phyloP scores from a whole-genome alignment of 1,284 basidiomycete genomes.

The Agroathelia rolfsii region DNA sequence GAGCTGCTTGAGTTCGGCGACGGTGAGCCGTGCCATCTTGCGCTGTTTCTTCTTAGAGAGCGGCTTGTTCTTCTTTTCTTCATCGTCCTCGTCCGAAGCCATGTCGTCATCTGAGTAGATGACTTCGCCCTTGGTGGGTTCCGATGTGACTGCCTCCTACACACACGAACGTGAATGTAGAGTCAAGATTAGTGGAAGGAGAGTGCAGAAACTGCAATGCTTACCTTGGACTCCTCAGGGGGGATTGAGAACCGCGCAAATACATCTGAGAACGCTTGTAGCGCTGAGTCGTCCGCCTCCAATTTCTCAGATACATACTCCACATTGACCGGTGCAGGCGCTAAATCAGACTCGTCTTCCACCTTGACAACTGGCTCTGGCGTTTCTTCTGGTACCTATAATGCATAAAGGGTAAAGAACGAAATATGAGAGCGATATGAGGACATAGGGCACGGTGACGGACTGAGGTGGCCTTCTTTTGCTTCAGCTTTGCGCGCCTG shows the following conservation, averaged over 20 bases:
- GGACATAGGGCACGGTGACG: conserved; percentile 26
- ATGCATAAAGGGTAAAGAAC: conserved; percentile 9
- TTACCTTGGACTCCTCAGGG: conserved; percentile 50
- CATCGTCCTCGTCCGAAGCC: conserved; percentile 60
- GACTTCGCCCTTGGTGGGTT: conserved; percentile 69
- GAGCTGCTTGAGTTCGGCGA: conserved; percentile 94
- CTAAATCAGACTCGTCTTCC: conserved; percentile 24
- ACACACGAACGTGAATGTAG: too few relatives aligned
- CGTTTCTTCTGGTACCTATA: conserved; percentile 15
- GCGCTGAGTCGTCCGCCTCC: conserved; percentile 61
- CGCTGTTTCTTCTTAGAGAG: conserved; percentile 88
- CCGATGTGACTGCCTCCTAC: conserved; percentile 30
- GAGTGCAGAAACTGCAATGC: conserved; percentile 20
- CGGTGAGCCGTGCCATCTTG: conserved; percentile 78
- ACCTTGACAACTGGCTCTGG: conserved; percentile 26
- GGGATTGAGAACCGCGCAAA: conserved; percentile 80
- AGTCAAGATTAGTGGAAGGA: conserved; percentile 4
- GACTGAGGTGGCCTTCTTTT: conserved; percentile 14
- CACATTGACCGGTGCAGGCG: conserved; percentile 38
- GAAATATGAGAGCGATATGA: conserved; percentile 5
- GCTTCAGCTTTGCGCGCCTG: conserved; percentile 16
- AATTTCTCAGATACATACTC: conserved; percentile 81
- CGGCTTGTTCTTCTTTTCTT: conserved; percentile 52
- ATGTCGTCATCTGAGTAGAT: conserved; percentile 87
- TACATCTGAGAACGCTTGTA: conserved; percentile 81